These are phyloP conservation scores for Perkinsus marinus DNA, from an alignment of 169 alveolate genomes.

Conservation along the genomic window DNA sequence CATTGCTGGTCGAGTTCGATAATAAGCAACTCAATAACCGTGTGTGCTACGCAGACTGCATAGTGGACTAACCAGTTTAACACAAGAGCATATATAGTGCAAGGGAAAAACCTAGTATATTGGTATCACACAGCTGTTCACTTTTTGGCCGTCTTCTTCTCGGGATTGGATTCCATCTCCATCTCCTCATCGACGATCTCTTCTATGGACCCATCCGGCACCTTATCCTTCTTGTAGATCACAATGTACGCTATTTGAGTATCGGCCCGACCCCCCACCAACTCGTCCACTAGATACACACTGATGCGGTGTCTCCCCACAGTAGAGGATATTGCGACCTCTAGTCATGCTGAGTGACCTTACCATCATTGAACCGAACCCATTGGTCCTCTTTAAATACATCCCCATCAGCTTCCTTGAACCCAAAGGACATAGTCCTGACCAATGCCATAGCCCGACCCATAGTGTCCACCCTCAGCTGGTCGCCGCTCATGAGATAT, in stretches of 20 bases:
- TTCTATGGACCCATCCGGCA: not conserved
- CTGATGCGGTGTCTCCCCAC: too few species aligned
- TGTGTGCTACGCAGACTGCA: too few species aligned
- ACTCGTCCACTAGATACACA: not conserved
- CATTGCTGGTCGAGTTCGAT: too few species aligned
- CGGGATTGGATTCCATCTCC: not conserved
- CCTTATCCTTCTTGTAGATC: not conserved
- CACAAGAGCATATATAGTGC: too few species aligned
- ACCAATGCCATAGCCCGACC: too few species aligned
- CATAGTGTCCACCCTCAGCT: slow-evolving; percentile 2
- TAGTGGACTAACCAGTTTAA: too few species aligned
- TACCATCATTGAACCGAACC: slow-evolving; percentile 2
- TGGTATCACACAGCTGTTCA: not conserved
- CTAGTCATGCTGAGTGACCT: not conserved
- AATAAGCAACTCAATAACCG: too few species aligned
- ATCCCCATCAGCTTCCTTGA: not conserved
- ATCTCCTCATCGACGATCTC: not conserved
- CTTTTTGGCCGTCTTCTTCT: not conserved
- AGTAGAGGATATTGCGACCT: too few species aligned
- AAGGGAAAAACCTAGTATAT: not conserved
- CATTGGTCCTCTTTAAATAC: slow-evolving; percentile 4
- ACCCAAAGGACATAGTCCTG: not conserved
- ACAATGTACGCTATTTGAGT: slow-evolving; percentile 3
- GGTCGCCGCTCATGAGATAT: slow-evolving; percentile 1
- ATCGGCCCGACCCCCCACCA: not conserved